These are phyloP conservation scores for Setaria viridis DNA, from an alignment of 202 grass and related monocot species.

Conservation along the genomic window DNA sequence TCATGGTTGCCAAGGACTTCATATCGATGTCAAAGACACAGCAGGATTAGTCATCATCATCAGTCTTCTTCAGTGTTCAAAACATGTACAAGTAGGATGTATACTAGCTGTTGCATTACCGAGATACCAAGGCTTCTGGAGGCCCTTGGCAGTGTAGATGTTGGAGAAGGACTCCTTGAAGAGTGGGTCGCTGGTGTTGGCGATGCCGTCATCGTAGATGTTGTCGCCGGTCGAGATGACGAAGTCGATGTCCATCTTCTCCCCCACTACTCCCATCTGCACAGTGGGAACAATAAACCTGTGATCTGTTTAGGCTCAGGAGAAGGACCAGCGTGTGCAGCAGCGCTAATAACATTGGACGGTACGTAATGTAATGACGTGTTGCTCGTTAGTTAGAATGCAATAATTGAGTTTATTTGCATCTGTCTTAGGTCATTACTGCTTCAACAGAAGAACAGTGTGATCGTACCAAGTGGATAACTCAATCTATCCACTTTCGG, in stretches of 20 bases:
- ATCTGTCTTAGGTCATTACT: neutral
- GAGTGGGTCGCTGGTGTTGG: conserved; percentile 60
- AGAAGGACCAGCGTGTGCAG: too few species aligned
- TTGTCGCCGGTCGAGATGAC: conserved; percentile 80
- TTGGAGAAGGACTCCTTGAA: conserved; percentile 75
- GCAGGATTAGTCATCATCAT: neutral
- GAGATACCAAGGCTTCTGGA: conserved; percentile 82
- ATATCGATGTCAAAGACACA: neutral
- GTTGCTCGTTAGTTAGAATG: neutral
- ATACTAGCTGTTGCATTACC: conserved; percentile 46
- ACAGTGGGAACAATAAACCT: neutral
- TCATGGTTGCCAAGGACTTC: conserved; percentile 87
- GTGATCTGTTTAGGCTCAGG: too few species aligned
- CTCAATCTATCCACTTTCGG: conserved; percentile 29
- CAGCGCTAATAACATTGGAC: too few species aligned
- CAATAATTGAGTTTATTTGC: conserved; percentile 6
- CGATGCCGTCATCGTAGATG: conserved; percentile 75
- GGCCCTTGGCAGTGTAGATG: conserved; percentile 73
- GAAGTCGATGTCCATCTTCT: conserved; percentile 64
- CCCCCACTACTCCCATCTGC: conserved; percentile 74
- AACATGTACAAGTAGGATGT: neutral
- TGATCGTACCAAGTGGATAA: neutral
- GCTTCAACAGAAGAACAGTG: conserved; percentile 10
- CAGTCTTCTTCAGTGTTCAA: too few species aligned
- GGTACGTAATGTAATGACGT: neutral